Conservation (phyloP, 345 rosid genomes). For the Gossypium australe region DNA sequence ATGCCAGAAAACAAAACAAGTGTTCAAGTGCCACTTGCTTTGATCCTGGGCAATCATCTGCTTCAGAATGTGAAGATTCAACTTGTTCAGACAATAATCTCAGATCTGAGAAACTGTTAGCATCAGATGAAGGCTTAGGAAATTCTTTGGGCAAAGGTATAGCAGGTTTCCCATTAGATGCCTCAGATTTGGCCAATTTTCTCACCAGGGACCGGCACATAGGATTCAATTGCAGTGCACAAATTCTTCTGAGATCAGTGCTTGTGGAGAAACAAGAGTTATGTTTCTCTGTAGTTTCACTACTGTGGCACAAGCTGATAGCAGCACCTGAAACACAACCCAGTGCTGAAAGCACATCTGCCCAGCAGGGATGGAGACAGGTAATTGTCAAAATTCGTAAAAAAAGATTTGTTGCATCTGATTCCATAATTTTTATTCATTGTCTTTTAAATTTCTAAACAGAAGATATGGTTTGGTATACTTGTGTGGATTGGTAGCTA, state of each 20-base stretch:
- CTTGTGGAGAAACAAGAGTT: constrained; percentile 85
- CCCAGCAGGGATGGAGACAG: constrained; percentile 99
- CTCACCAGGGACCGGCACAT: constrained; percentile 84
- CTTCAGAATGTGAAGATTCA: constrained; percentile 37
- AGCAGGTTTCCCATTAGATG: constrained; percentile 63
- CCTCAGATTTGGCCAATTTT: constrained; percentile 95
- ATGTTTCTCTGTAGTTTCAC: constrained; percentile 88
- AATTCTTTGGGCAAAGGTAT: constrained; percentile 53
- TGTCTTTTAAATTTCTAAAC: too few species aligned
- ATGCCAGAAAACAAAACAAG: constrained; percentile 43
- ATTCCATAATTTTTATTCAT: too few species aligned
- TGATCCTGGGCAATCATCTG: constrained; percentile 43
- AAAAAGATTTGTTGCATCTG: not conserved
- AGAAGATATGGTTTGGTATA: too few species aligned
- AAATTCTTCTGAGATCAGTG: constrained; percentile 76
- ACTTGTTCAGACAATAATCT: constrained; percentile 31
- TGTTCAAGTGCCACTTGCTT: constrained; percentile 29
- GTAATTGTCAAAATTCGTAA: constrained; percentile 23
- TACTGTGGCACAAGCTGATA: constrained; percentile 86
- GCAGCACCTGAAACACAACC: constrained; percentile 93
- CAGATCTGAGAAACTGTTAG: constrained; percentile 35
- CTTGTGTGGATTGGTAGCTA: too few species aligned
- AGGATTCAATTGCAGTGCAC: constrained; percentile 79
- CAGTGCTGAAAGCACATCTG: constrained; percentile 87
- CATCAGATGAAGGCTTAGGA: constrained; percentile 44